Percentiles rank a stretch among this genome's conserved stretches.
phyloP scores from a whole-genome alignment of 148 eudicot species.

The Rhododendron ferrugineum region DNA sequence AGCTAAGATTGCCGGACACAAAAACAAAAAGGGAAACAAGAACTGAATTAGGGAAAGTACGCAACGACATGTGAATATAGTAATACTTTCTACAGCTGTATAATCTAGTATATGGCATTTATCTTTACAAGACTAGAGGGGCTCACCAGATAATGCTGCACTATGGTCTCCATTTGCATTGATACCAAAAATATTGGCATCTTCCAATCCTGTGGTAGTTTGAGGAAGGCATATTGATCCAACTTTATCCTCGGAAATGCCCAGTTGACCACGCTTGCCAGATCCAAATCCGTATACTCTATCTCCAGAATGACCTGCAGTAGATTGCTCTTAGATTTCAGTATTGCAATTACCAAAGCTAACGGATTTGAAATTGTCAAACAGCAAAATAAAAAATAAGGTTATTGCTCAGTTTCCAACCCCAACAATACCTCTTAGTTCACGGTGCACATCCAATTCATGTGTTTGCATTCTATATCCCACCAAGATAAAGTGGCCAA shows the following conservation, averaged over 20 bases:
- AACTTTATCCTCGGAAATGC: constrained; percentile 53
- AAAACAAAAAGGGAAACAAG: background rate
- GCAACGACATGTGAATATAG: background rate
- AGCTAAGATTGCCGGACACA: constrained; percentile 28
- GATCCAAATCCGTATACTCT: constrained; percentile 78
- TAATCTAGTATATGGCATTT: background rate
- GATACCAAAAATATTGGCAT: constrained; percentile 34
- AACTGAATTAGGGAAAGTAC: background rate
- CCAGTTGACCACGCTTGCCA: constrained; percentile 88
- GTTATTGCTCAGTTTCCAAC: background rate
- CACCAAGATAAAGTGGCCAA: background rate
- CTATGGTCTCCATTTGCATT: constrained; percentile 95
- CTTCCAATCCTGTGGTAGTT: constrained; percentile 43
- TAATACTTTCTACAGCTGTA: background rate
- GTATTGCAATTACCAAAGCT: background rate
- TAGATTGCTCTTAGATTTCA: constrained; percentile 2
- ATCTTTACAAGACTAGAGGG: background rate
- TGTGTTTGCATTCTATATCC: background rate
- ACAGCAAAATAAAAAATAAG: background rate
- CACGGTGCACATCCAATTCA: background rate
- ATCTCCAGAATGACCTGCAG: constrained; percentile 33
- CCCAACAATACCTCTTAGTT: background rate
- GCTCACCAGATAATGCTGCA: constrained; percentile 71
- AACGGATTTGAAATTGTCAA: background rate
- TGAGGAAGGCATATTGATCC: constrained; percentile 49